Percentiles rank a stretch among this genome's conserved stretches.
These are phyloP conservation scores for Hericium rajendrae DNA, from an alignment of 768 basidiomycete species.

Conservation along the genomic window DNA sequence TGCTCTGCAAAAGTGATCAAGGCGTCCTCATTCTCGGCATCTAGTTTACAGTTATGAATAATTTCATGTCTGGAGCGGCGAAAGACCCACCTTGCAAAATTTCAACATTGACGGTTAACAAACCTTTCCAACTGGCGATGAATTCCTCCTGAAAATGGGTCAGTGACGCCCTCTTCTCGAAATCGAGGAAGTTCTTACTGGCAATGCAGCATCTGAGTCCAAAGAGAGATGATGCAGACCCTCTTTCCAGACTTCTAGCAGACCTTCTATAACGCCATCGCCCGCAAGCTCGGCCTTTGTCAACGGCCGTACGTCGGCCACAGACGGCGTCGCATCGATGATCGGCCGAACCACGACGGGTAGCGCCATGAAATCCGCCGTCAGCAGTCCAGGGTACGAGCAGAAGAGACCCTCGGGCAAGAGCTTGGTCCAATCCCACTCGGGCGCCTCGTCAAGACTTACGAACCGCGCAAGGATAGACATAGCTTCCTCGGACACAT, in stretches of 20 bases:
- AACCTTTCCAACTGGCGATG: conserved; percentile 44
- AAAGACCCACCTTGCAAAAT: conserved; percentile 33
- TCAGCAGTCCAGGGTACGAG: conserved; percentile 44
- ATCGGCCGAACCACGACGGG: conserved; percentile 39
- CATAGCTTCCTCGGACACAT: conserved; percentile 44
- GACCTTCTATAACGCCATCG: conserved; percentile 40
- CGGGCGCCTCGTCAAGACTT: conserved; percentile 15
- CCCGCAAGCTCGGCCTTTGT: conserved; percentile 45
- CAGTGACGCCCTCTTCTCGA: conserved; percentile 3
- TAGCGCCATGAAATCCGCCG: conserved; percentile 40
- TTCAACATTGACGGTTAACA: conserved; percentile 41
- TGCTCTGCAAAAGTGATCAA: conserved; percentile 13
- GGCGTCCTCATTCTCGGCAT: conserved; percentile 30
- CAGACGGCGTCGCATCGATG: conserved; percentile 41
- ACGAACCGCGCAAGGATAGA: conserved; percentile 36
- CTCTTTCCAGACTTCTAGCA: conserved; percentile 47
- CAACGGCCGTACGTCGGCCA: conserved; percentile 48
- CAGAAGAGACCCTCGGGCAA: conserved; percentile 47
- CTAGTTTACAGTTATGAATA: conserved; percentile 19
- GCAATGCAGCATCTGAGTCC: conserved; percentile 32
- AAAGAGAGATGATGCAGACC: conserved; percentile 35
- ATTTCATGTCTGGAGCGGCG: neutral
- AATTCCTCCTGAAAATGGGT: conserved; percentile 31
- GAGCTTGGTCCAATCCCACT: conserved; percentile 40
- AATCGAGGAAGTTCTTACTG: conserved; percentile 31